Evolutionary conservation across 1,284 basidiomycete species (phyloP), one percentile per base, ranked within the genome.

Genomic region (Ceratobasidium sp.): DNA sequence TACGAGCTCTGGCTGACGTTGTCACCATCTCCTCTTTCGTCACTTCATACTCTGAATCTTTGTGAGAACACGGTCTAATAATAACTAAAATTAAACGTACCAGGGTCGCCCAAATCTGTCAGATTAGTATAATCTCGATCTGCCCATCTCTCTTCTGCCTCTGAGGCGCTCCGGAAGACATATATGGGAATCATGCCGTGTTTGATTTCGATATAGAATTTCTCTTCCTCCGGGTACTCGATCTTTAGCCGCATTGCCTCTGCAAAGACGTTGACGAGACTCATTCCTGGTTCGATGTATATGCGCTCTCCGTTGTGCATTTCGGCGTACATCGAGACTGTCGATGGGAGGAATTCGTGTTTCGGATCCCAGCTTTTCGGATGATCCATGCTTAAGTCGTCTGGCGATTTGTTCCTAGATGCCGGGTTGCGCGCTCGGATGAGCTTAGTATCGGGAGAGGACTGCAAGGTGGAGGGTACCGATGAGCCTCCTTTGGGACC

Each of bases 321-420:
- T 27, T 44, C 29, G 50, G 48, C 54, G 33, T 51, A 59, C 14
- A 60, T 9, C n/a, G 19, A 8, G 3, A 57, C 45, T 9, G 5
- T 48, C 11, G 62, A 51, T 6, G 62, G 62, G 17, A 33, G 8
- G 22, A 64, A 64, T 29, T 64, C 47, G 47, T 51, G 50, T 36
- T 51, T 22, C 6, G 62, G 62, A 31, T 51, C 62, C 62, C 62
- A 64, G 29, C 17, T 50, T 47, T 45, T 64, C 27, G 62, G 62
- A 36, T 64, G 59, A 22, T 15, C 14, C 15, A 57, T 17, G 29
- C 56, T 33, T 29, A 33, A 29, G 2, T 41, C 36, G 11, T 57
- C n/a, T 36, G 56, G 53, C 1, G 22, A 24, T 41, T 11, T 41
- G 11, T 4, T 41, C 11, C 36, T 41, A 41, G 36, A 4, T 41